A percentile compares a stretch with the other conserved stretches of the same genome.
phyloP scores from a whole-genome alignment of 495 filamentous ascomycete species.

The Baudoinia panamericana region DNA sequence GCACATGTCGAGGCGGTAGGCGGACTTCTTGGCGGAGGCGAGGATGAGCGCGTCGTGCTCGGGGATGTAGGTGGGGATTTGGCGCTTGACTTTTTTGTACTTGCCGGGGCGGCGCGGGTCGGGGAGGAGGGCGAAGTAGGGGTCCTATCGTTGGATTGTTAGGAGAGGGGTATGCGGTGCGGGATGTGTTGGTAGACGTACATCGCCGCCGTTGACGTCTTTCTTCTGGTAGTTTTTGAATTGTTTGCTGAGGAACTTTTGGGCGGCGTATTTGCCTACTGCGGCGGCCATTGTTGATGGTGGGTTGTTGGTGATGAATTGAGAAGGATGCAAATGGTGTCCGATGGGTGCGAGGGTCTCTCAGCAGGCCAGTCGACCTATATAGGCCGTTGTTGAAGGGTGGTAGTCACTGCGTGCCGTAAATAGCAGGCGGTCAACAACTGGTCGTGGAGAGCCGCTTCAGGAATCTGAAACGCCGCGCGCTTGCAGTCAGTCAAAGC shows the following conservation, averaged over 20 bases:
- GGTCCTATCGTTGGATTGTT: constrained; percentile 23
- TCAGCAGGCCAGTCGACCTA: too few species aligned
- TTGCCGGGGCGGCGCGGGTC: constrained; percentile 25
- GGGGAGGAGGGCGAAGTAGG: constrained; percentile 28
- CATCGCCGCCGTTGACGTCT: constrained; percentile 16
- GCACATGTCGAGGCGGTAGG: constrained; percentile 69
- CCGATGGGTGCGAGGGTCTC: too few species aligned
- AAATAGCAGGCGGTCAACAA: too few species aligned
- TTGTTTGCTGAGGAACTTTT: constrained; percentile 30
- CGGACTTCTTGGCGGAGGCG: constrained; percentile 62
- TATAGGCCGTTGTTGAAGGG: too few species aligned
- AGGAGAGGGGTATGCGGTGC: constrained; percentile 3
- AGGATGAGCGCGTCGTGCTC: constrained; percentile 67
- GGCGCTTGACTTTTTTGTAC: constrained; percentile 31
- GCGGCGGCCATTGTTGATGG: constrained; percentile 24
- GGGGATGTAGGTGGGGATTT: constrained; percentile 44
- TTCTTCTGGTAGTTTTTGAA: constrained; percentile 31
- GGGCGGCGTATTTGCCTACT: constrained; percentile 29
- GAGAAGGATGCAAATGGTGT: too few species aligned
- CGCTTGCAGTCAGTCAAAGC: too few species aligned
- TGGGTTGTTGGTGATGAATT: background rate
- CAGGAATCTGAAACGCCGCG: too few species aligned
- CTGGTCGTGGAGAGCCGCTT: too few species aligned
- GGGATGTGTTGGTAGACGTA: constrained; percentile 7
- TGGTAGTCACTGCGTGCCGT: too few species aligned